phyloP scores from a whole-genome alignment of 2,329 filamentous ascomycete species.

The Hypoxylon sp. region DNA sequence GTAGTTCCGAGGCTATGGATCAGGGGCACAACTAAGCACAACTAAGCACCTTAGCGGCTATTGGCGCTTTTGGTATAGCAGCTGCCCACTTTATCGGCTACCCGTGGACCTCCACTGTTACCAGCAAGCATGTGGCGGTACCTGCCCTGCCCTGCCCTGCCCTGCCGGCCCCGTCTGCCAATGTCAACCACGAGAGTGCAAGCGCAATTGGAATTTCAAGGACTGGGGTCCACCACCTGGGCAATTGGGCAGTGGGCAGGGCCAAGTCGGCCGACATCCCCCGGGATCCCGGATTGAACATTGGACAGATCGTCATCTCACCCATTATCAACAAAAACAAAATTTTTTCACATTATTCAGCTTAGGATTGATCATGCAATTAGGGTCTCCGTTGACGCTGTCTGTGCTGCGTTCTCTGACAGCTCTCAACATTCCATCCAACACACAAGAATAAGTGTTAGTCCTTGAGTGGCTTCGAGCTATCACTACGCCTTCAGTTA shows the following conservation, averaged over 20 bases:
- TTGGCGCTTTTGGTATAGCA: constrained; percentile 17
- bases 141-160: neutral
- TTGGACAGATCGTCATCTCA: constrained; percentile 38
- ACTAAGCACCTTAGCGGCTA: constrained; percentile 27
- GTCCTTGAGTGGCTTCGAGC: neutral
- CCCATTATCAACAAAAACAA: constrained; percentile 25
- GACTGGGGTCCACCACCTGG: neutral
- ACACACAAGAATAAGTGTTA: constrained; percentile 1
- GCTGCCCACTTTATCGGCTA: constrained; percentile 26
- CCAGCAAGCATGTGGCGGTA: neutral
- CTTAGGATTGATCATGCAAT: constrained; percentile 14
- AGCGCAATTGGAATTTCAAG: constrained; percentile 1
- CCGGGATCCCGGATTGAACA: constrained; percentile 31
- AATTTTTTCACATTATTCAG: constrained; percentile 23
- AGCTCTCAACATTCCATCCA: neutral
- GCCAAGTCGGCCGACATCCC: constrained; percentile 16
- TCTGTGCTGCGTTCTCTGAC: constrained; percentile 9
- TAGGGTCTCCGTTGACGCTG: neutral
- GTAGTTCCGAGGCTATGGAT: constrained; percentile 43
- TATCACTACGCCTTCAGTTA: constrained; percentile 9
- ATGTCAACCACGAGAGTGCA: constrained; percentile 4
- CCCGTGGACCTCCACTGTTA: neutral
- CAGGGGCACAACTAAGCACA: constrained; percentile 40
- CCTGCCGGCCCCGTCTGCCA: neutral
- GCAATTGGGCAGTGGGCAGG: neutral